Evolutionary conservation across 441 rosid species (phyloP).

Genomic region (Flueggea neowawraea): DNA sequence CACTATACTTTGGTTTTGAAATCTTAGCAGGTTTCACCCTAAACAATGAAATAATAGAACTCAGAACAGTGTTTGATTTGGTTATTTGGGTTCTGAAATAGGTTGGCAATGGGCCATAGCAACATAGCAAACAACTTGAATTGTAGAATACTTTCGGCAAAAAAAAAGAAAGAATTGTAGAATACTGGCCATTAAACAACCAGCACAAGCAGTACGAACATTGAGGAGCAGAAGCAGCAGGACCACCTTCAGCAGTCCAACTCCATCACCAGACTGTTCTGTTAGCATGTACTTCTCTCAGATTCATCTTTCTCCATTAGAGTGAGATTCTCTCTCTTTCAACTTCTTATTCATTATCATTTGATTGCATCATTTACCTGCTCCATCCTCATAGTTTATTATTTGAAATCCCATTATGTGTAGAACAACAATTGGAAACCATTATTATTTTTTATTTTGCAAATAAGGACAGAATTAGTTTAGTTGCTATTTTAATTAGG

Average conservation of each 20-base stretch:
- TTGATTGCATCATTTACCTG: constrained; percentile 8
- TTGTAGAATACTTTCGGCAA: constrained; percentile 71
- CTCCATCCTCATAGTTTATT: constrained; percentile 1
- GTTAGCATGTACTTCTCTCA: constrained; percentile 79
- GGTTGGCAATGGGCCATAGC: constrained; percentile 64
- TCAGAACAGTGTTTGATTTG: not conserved
- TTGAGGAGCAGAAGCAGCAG: constrained; percentile 6
- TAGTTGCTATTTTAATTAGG: no score
- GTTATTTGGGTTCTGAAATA: constrained; percentile 11
- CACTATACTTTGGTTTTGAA: no score
- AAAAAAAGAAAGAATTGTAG: no score
- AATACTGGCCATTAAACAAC: constrained; percentile 71
- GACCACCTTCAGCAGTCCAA: constrained; percentile 8
- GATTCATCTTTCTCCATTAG: constrained; percentile 55
- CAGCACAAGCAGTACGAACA: constrained; percentile 15
- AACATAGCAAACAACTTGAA: constrained; percentile 40
- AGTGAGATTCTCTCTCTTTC: constrained; percentile 35
- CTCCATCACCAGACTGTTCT: constrained; percentile 7
- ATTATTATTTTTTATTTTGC: no score
- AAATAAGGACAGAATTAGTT: no score
- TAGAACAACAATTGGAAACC: no score
- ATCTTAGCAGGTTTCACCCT: no score
- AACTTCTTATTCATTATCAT: not conserved
- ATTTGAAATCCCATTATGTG: not conserved
- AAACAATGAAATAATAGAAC: no score